Percentiles rank a stretch among this genome's conserved stretches.
phyloP scores from a whole-genome alignment of 495 filamentous ascomycete species.

The Amorphotheca resinae region DNA sequence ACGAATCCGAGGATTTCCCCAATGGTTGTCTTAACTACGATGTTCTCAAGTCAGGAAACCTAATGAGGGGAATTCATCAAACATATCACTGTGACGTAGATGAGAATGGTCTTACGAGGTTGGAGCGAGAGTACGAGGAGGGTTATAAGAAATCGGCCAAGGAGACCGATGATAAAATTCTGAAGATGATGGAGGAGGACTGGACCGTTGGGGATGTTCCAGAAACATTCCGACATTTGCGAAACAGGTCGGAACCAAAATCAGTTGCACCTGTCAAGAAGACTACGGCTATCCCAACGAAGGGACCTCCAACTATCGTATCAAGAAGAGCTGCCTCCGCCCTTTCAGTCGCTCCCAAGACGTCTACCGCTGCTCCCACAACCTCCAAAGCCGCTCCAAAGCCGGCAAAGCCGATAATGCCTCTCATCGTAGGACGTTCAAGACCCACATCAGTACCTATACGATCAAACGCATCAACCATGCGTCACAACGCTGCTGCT shows the following conservation, averaged over 20 bases:
- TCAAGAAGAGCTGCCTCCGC: conserved; percentile 29
- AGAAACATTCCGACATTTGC: conserved; percentile 24
- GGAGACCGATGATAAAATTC: conserved; percentile 47
- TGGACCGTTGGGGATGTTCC: conserved; percentile 33
- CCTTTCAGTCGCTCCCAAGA: conserved; percentile 22
- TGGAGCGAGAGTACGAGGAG: conserved; percentile 48
- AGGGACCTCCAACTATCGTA: conserved; percentile 28
- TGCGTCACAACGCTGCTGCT: conserved; percentile 48
- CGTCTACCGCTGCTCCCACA: conserved; percentile 20
- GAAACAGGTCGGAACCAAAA: conserved; percentile 15
- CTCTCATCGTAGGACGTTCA: conserved; percentile 9
- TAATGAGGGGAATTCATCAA: conserved; percentile 55
- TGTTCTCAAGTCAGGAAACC: conserved; percentile 42
- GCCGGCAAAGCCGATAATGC: conserved; percentile 6
- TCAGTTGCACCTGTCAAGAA: conserved; percentile 10
- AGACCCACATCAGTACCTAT: conserved; percentile 21
- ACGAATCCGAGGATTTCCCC: conserved; percentile 64
- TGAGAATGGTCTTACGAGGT: conserved; percentile 50
- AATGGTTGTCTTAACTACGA: conserved; percentile 34
- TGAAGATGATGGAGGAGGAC: conserved; percentile 40
- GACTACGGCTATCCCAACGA: conserved; percentile 18
- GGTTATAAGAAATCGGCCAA: conserved; percentile 37
- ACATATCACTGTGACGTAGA: conserved; percentile 53
- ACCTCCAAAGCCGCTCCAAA: conserved; percentile 14
- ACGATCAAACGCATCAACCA: conserved; percentile 29